Evolutionary conservation across 495 filamentous ascomycete genomes (phyloP).

Genomic region (Rusavskia elegans): DNA sequence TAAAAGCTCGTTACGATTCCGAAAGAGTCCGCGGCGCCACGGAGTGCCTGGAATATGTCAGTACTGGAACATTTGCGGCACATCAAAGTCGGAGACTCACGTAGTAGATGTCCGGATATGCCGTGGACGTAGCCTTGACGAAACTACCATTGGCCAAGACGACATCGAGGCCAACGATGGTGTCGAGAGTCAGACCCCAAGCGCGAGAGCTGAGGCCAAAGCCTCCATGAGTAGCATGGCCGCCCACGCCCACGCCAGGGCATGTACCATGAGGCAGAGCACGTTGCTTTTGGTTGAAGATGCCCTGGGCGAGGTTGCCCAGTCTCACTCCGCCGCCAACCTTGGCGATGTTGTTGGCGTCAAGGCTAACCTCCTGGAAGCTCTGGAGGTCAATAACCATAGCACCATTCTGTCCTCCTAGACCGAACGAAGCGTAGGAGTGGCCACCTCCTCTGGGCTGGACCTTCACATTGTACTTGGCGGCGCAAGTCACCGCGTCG

Average conservation of each 20-base stretch:
- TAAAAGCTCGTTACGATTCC: constrained; percentile 51
- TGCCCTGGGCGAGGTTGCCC: constrained; percentile 38
- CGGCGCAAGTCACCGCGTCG: constrained; percentile 42
- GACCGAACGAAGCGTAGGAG: constrained; percentile 18
- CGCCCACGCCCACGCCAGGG: constrained; percentile 52
- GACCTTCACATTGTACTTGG: constrained; percentile 36
- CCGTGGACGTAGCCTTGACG: constrained; percentile 21
- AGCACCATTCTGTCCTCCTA: constrained; percentile 27
- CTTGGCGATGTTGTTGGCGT: constrained; percentile 41
- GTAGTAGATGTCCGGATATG: constrained; percentile 26
- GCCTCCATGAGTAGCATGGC: constrained; percentile 59
- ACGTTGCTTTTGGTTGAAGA: constrained; percentile 45
- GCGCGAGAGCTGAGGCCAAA: constrained; percentile 44
- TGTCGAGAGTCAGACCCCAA: constrained; percentile 50
- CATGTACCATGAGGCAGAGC: constrained; percentile 55
- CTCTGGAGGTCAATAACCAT: constrained; percentile 30
- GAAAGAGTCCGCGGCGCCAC: constrained; percentile 42
- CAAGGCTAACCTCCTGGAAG: constrained; percentile 34
- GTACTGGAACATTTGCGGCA: not conserved
- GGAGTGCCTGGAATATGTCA: constrained; percentile 23
- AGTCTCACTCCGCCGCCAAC: constrained; percentile 50
- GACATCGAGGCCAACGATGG: constrained; percentile 40
- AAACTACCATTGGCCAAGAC: constrained; percentile 45
- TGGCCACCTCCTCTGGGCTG: constrained; percentile 56
- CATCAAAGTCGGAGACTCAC: constrained; percentile 11